A percentile compares a stretch with the other conserved stretches of the same genome.
phyloP scores from a whole-genome alignment of 495 filamentous ascomycete genomes.

The Podospora anserina region DNA sequence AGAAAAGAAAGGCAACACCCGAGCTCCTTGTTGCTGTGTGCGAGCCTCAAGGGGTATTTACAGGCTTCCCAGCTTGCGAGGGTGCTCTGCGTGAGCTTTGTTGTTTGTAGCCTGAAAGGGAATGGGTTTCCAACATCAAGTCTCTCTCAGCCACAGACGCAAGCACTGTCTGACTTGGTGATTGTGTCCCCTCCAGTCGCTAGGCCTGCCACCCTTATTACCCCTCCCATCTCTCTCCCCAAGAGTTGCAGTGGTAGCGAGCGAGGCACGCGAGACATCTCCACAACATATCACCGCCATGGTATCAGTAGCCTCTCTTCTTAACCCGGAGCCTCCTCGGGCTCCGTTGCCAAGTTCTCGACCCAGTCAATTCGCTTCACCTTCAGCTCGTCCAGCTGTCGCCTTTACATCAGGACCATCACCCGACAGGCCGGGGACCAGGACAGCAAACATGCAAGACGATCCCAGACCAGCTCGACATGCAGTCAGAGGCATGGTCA shows the following conservation, averaged over 20 bases:
- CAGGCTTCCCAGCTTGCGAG: slow-evolving; percentile 24
- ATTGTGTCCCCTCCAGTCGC: slow-evolving; percentile 21
- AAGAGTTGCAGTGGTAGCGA: slow-evolving; percentile 19
- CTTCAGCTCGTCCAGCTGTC: slow-evolving; percentile 16
- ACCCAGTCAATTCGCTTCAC: slow-evolving; percentile 27
- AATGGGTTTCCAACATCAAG: slow-evolving; percentile 19
- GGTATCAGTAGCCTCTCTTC: slow-evolving; percentile 56
- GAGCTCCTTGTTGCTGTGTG: slow-evolving; percentile 36
- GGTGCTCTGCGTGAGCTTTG: slow-evolving; percentile 25
- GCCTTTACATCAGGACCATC: slow-evolving; percentile 29
- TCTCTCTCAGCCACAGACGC: slow-evolving; percentile 25
- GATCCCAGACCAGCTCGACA: slow-evolving; percentile 47
- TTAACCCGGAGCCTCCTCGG: slow-evolving; percentile 56
- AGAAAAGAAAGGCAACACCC: slow-evolving; percentile 38
- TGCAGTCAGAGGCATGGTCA: slow-evolving; percentile 51
- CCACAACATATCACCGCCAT: slow-evolving; percentile 38
- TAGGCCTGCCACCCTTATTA: slow-evolving; percentile 25
- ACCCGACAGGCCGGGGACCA: slow-evolving; percentile 30
- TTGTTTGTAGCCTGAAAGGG: slow-evolving; percentile 31
- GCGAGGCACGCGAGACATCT: slow-evolving; percentile 23
- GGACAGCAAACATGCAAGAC: background rate
- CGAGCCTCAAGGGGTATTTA: slow-evolving; percentile 12
- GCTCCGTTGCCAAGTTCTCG: slow-evolving; percentile 22
- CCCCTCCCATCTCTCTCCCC: slow-evolving; percentile 24
- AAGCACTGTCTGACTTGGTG: slow-evolving; percentile 38